Base-by-base conservation (phyloP, 768 basidiomycete species). In the Leccinum rimulosum region DNA sequence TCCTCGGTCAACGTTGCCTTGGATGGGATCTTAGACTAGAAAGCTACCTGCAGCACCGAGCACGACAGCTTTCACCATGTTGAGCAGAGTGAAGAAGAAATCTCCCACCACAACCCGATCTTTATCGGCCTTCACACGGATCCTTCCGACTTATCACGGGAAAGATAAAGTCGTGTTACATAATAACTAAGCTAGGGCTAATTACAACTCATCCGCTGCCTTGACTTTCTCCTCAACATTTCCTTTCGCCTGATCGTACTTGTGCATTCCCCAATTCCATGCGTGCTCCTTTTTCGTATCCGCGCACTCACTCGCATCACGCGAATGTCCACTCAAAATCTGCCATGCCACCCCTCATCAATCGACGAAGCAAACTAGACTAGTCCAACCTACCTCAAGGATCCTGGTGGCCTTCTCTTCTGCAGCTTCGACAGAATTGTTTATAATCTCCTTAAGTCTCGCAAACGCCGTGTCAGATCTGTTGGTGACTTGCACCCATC, bases 41-140 rank as follows among this genome's bases (percentile, higher is more conserved):
- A 63, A 4, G 76, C 55, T 67, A 92, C 93, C 94, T 75, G 92
- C 89, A 78, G 95, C 95, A 75, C 95, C 95, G 73, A 98, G 95
- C 65, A 98, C 94, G 72, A 93, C 93, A 80, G 85, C 93, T 77
- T 95, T 94, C 27, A 73, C 73, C 72, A 68, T 72, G 66, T 60
- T 68, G 17, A 56, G 14, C 25, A 54, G 60, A 54, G 54, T 19
- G 12, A 28, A 50, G 47, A 15, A 25, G 15, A 45, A 47, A 54
- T 15, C 6, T 40, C 22, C 11, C 35, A 27, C 22, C 27, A 47
- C 47, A 8, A 30, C 25, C 5, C 40, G 58, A 61, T 61, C 60
- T 55, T 68, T 68, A 68, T 69, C 65, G 6, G 19, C 7, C 12
- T 25, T 35, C 54, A 59, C 50, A 30, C 65, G 65, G 62, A 52